Percentiles rank a stretch among this genome's conserved stretches.
phyloP scores from a whole-genome alignment of 208 protist genomes.

The Leishmania braziliensis region DNA sequence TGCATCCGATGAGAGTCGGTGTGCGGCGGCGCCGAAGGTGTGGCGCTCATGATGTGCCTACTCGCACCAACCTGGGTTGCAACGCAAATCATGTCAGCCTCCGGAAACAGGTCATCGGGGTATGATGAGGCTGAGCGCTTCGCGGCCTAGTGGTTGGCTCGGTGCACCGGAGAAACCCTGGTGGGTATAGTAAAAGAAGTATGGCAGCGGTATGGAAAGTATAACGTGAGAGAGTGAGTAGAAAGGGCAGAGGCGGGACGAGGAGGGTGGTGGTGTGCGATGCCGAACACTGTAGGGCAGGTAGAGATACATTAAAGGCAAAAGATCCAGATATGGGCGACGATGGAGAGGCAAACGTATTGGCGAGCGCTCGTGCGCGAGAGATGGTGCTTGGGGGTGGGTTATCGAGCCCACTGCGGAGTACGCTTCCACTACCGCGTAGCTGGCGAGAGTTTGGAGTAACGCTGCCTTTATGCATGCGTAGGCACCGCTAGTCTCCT shows the following conservation, averaged over 20 bases:
- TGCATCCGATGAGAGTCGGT: slow-evolving; percentile 56
- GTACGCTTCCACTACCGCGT: neutral
- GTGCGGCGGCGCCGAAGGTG: slow-evolving; percentile 50
- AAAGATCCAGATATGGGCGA: neutral
- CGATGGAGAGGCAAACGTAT: neutral
- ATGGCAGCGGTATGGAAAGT: neutral
- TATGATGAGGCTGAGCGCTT: neutral
- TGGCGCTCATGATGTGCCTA: slow-evolving; percentile 38
- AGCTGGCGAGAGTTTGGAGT: neutral
- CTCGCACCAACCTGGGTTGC: slow-evolving; percentile 50
- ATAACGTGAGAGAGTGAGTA: neutral
- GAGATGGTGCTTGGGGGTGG: neutral
- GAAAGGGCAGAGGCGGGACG: neutral
- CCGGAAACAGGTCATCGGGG: neutral
- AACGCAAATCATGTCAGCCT: neutral
- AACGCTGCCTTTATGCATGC: neutral
- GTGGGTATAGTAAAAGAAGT: no score
- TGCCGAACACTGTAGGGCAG: no score
- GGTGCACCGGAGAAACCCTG: neutral
- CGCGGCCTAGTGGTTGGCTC: neutral
- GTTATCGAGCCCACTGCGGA: neutral
- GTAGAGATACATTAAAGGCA: no score
- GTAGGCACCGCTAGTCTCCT: neutral
- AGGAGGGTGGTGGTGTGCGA: neutral
- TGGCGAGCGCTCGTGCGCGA: neutral